These are phyloP conservation scores for Acer yangbiense DNA, from an alignment of 345 rosid species.

Conservation along the genomic window DNA sequence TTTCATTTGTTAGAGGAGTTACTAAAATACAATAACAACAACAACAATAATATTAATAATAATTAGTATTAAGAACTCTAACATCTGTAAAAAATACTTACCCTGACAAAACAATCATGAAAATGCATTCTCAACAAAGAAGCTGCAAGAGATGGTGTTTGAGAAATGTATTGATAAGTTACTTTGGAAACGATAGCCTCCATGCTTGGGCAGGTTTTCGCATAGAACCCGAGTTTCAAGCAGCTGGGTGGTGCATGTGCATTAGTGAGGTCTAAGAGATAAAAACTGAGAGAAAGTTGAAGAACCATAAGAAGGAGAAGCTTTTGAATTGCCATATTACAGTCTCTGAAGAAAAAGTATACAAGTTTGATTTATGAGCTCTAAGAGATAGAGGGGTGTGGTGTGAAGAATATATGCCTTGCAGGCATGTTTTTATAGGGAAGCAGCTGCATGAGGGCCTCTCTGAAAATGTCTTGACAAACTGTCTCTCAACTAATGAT, in stretches of 20 bases:
- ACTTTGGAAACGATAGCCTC: conserved; percentile 33
- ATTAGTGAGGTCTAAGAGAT: conserved; percentile 17
- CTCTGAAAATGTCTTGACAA: conserved; percentile 6
- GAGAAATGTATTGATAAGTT: conserved; percentile 29
- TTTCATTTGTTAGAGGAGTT: neutral
- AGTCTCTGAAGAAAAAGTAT: neutral
- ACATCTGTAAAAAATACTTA: conserved; percentile 18
- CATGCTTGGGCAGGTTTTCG: conserved; percentile 35
- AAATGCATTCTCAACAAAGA: conserved; percentile 48
- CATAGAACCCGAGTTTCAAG: conserved; percentile 36
- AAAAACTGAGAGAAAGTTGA: conserved; percentile 32
- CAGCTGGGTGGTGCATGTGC: conserved; percentile 14
- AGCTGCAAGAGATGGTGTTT: conserved; percentile 43
- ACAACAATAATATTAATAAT: too few species aligned
- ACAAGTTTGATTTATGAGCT: neutral
- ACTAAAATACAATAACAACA: too few species aligned
- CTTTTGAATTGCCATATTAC: conserved; percentile 43
- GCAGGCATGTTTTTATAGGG: neutral
- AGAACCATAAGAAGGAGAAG: conserved; percentile 29
- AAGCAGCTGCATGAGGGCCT: neutral
- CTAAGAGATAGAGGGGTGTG: neutral
- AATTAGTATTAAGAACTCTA: neutral
- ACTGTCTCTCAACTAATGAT: neutral
- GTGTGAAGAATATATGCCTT: neutral
- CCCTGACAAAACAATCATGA: conserved; percentile 58